Evolutionary conservation across 805 yeast genomes (phyloP), one percentile per base, ranked within the genome.

Genomic region (Wickerhamiella parazyma): DNA sequence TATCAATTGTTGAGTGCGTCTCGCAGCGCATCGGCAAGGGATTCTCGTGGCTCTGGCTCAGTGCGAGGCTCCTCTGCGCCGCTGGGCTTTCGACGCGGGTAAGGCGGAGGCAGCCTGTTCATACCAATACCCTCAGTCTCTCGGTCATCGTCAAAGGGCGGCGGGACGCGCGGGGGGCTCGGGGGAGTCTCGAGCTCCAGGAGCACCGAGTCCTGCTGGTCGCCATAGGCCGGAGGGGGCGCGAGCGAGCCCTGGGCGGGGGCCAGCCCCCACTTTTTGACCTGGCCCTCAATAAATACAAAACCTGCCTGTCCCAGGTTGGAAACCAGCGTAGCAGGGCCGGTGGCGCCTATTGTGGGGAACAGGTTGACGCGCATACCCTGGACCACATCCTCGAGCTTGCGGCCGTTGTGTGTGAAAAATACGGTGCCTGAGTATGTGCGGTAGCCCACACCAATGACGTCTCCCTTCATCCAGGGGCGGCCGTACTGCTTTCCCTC

Each of bases 261-360:
- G n/a, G 94, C 95, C 54, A 80, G 79, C 5, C 95, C 94, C 95
- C 95, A 86, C 58, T 82, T 85, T 58, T 86, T 86, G 31, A 87
- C 94, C 57, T 86, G 85, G 1, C 84, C 95, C 57, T 87, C 95
- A 39, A 87, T 83, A 56, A 73, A 85, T 2, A 87, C 95, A 62
- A 74, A 86, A 2, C 95, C 96, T 45, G 76, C 69, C 53, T 83
- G 89, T 16, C 98, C 98, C 45, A 91, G 63, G 55, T 85, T 91
- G 9, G 82, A 93, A 60, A 82, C 87, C n/a, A 91, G 66, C 6
- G 78, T 72, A 52, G 95, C 82, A 4, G 79, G 74, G 31, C 85
- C 80, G 44, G 74, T 79, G 4, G 95, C 78, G 1, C 98, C 98
- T 16, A 91, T 67, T 0, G 80, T 79, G n/a, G 98, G 98, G 57